Percentiles rank a stretch among this genome's conserved stretches.
These are phyloP conservation scores for Nakazawaea pomicola DNA, from an alignment of 805 yeast genomes.

Conservation along the genomic window DNA sequence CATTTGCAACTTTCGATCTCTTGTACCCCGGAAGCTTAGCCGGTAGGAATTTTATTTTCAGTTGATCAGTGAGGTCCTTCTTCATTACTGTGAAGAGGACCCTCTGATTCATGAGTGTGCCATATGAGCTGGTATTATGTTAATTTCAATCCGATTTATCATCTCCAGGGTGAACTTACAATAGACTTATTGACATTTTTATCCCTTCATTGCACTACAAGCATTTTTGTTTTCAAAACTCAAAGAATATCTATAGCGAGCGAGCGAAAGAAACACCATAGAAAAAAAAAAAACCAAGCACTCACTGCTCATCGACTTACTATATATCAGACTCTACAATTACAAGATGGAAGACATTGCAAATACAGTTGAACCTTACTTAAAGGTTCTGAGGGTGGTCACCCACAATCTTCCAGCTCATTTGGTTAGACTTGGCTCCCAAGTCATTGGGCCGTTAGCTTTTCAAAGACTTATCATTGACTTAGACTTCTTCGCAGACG, in stretches of 20 bases:
- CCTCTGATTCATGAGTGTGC: slow-evolving; percentile 12
- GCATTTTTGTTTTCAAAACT: too few species aligned
- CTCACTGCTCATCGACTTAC: background rate
- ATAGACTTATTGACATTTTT: slow-evolving; percentile 1
- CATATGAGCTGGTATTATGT: slow-evolving; percentile 5
- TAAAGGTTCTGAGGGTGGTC: slow-evolving; percentile 16
- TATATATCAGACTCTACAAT: too few species aligned
- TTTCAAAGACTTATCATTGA: slow-evolving; percentile 23
- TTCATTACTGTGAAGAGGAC: slow-evolving; percentile 13
- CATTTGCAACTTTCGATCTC: slow-evolving; percentile 16
- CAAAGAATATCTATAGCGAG: too few species aligned
- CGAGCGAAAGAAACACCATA: slow-evolving; percentile 1
- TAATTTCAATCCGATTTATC: background rate
- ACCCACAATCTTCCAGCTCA: slow-evolving; percentile 17
- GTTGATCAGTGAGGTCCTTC: background rate
- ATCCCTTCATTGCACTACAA: background rate
- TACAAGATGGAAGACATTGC: slow-evolving; percentile 7
- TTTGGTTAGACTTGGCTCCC: slow-evolving; percentile 19
- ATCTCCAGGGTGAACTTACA: background rate
- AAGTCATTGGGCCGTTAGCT: slow-evolving; percentile 21
- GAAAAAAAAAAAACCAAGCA: background rate
- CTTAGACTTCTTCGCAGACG: slow-evolving; percentile 19
- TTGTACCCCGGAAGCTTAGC: slow-evolving; percentile 15
- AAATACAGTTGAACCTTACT: slow-evolving; percentile 14
- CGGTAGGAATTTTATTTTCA: slow-evolving; percentile 10